Base-by-base conservation (phyloP, 306 rosid genomes). In the Fragaria ananassa region DNA sequence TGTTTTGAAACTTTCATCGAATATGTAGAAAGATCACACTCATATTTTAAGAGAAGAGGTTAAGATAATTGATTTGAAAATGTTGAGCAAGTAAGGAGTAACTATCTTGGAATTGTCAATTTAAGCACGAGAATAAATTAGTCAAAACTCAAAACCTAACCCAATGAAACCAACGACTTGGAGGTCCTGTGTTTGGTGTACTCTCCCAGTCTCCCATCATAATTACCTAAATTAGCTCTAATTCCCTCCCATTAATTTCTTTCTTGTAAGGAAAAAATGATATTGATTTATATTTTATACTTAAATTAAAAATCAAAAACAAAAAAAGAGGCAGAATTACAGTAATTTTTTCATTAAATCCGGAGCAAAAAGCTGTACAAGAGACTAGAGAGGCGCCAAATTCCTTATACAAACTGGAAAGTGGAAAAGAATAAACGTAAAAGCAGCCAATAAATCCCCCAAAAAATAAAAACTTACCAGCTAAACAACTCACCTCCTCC, bases 131-230 rank as follows among this genome's bases (percentile, higher is more conserved):
- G 27, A 25, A 27, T 61, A 13, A 61, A 62, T 62, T 29, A 14
- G 42, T 62, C 42, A 57, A 62, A 62, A 14, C 68, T 62, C 68
- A 57, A 62, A 62, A 62, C 68, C 68, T 62, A 31, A 8, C 42
- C 42, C 41, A 62, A 62, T 27, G 35, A 4, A 25, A 60, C 65
- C 66, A 60, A 60, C 6, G 66, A 60, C 66, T 15, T 62, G 23
- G 6, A 62, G 68, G 68, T 31, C 44, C 11, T 0, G 8, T 57
- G 12, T 10, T 62, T 15, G 68, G 44, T 34, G 44, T 34, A 12
- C 3, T 0, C 34, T 31, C 29, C 29, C 29, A 27, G 29, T 15
- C 42, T 6, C 44, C 42, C 42, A 15, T 62, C 34, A 29, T 62
- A 60, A 60, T 58, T 4, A 12, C 5, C 13, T 23, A 58, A 3